Percentiles rank a stretch among this genome's conserved stretches.
Conservation (phyloP, 768 basidiomycete species). For the Gautieria morchelliformis region DNA sequence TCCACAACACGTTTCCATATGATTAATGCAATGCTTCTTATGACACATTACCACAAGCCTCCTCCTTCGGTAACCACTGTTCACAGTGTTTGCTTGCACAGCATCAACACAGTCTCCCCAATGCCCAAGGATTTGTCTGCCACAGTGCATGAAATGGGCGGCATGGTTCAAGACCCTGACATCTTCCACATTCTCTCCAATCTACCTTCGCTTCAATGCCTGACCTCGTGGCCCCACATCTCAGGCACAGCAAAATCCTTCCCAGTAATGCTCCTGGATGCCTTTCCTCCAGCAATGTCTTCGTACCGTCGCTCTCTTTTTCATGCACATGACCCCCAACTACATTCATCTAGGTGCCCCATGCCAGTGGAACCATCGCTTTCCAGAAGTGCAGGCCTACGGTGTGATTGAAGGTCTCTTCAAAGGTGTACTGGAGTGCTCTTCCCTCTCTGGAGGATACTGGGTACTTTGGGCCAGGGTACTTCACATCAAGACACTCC, state of each 20-base stretch:
- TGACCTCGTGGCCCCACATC: conserved; percentile 52
- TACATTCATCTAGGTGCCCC: conserved; percentile 45
- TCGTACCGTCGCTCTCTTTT: not conserved
- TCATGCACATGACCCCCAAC: conserved; percentile 41
- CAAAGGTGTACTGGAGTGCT: conserved; percentile 59
- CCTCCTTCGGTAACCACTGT: too few relatives aligned
- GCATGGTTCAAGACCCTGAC: not conserved
- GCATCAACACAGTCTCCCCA: too few relatives aligned
- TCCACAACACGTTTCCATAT: too few relatives aligned
- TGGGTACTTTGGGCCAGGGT: conserved; percentile 61
- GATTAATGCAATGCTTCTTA: too few relatives aligned
- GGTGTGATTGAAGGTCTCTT: conserved; percentile 57
- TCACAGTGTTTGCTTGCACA: too few relatives aligned
- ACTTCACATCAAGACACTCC: conserved; percentile 60
- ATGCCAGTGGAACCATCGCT: conserved; percentile 61
- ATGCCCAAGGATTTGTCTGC: too few relatives aligned
- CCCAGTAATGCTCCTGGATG: not conserved
- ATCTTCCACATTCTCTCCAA: conserved; percentile 52
- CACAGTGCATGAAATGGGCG: too few relatives aligned
- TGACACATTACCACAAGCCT: too few relatives aligned
- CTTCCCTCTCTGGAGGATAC: conserved; percentile 63
- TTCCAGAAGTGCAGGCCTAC: conserved; percentile 57
- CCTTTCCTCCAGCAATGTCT: not conserved
- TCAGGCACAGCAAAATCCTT: conserved; percentile 65
- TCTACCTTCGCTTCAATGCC: conserved; percentile 59